These are phyloP conservation scores for Populus tremula DNA, from an alignment of 345 rosid genomes.

Conservation along the genomic window DNA sequence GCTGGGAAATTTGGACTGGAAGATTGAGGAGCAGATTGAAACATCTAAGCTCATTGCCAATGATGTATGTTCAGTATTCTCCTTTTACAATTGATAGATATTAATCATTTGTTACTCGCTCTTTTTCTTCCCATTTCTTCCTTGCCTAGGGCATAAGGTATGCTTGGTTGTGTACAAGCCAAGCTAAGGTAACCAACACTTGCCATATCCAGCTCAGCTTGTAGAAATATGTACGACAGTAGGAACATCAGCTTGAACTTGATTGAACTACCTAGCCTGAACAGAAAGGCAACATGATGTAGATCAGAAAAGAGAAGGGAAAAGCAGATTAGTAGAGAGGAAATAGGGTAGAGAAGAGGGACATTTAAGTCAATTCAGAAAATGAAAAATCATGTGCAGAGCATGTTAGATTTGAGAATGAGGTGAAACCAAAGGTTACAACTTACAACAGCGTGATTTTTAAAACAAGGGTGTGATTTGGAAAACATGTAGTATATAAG, in stretches of 20 bases:
- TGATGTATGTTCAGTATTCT: slow-evolving; percentile 41
- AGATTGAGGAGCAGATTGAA: slow-evolving; percentile 73
- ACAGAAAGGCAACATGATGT: background rate
- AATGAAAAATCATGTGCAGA: background rate
- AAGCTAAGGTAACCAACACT: background rate
- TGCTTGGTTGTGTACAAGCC: background rate
- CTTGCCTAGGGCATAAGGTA: background rate
- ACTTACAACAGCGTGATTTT: background rate
- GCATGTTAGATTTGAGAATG: background rate
- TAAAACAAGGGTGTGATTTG: background rate
- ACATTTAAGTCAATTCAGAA: background rate
- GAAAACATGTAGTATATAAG: background rate
- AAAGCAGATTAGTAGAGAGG: background rate
- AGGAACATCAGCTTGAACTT: background rate
- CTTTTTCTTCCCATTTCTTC: background rate
- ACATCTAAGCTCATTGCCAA: slow-evolving; percentile 59
- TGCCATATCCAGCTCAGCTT: background rate
- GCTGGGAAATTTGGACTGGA: slow-evolving; percentile 78
- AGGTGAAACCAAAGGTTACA: background rate
- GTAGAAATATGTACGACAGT: background rate
- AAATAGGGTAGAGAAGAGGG: background rate
- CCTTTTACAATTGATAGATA: slow-evolving; percentile 2
- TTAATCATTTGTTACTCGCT: background rate
- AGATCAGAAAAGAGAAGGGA: background rate
- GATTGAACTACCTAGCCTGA: background rate